These are phyloP conservation scores for Curvularia spicifera DNA, from an alignment of 2,329 filamentous ascomycete species.

Conservation along the genomic window DNA sequence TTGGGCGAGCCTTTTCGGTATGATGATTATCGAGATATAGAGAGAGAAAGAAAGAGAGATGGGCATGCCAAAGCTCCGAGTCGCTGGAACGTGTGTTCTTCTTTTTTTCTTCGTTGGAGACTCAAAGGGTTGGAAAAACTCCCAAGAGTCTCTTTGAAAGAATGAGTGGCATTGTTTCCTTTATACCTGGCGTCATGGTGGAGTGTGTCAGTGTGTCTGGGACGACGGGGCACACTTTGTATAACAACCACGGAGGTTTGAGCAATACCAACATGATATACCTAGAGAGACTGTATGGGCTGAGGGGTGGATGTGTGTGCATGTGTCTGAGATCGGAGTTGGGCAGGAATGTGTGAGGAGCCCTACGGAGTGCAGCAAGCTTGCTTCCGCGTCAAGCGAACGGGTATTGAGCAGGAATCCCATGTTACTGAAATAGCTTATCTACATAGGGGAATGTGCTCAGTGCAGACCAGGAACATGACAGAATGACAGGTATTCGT, in stretches of 20 bases:
- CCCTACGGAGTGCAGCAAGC: no score
- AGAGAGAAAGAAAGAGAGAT: background rate
- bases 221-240: background rate
- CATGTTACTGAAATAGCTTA: no score
- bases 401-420: no score
- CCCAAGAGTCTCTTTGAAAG: background rate
- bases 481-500: background rate
- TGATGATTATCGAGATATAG: background rate
- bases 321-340: no score
- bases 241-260: background rate
- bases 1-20: background rate
- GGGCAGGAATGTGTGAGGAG: no score
- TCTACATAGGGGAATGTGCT: no score
- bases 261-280: background rate
- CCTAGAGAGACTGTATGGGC: background rate
- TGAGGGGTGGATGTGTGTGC: background rate
- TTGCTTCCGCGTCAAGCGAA: no score
- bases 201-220: background rate
- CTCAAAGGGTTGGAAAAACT: no score
- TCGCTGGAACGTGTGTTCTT: background rate
- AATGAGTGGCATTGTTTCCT: slow-evolving; percentile 9
- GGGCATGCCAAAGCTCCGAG: background rate
- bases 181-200: slow-evolving; percentile 6
- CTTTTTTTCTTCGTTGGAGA: background rate
- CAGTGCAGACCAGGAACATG: background rate